Evolutionary conservation across 208 protist species (phyloP).

Genomic region (Wallacemonas sp.): DNA sequence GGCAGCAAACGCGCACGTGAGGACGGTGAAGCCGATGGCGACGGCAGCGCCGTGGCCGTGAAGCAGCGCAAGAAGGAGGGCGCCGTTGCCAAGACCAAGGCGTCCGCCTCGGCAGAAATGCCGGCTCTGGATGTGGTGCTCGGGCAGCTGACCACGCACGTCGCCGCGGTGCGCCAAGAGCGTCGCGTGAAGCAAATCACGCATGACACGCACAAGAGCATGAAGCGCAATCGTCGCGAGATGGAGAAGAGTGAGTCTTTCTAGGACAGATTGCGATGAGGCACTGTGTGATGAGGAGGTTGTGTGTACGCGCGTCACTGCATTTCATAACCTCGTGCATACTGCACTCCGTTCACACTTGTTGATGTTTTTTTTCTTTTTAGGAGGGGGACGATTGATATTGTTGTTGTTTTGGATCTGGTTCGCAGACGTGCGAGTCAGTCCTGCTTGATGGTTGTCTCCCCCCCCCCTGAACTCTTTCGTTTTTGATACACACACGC

Average conservation of each 20-base stretch:
- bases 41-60: background rate
- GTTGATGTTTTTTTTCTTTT: conserved; percentile 2
- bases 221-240: conserved; percentile 41
- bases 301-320: too few species aligned
- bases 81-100: conserved; percentile 1
- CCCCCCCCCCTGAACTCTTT: too few species aligned
- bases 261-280: background rate
- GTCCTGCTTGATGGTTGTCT: too few species aligned
- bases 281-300: too few species aligned
- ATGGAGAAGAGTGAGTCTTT: conserved; percentile 29
- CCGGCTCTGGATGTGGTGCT: conserved; percentile 34
- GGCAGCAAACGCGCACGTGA: conserved; percentile 9
- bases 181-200: conserved; percentile 31
- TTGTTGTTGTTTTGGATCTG: conserved; percentile 14
- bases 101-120: background rate
- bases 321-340: too few species aligned
- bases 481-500: too few species aligned
- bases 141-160: conserved; percentile 28
- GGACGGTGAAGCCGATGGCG: background rate
- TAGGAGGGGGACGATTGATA: background rate
- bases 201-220: conserved; percentile 29
- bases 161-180: conserved; percentile 28
- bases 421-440: too few species aligned
- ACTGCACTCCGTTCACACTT: too few species aligned
- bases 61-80: conserved; percentile 21